Evolutionary conservation across 2,329 filamentous ascomycete species (phyloP).

Genomic region (Exophiala sp.): DNA sequence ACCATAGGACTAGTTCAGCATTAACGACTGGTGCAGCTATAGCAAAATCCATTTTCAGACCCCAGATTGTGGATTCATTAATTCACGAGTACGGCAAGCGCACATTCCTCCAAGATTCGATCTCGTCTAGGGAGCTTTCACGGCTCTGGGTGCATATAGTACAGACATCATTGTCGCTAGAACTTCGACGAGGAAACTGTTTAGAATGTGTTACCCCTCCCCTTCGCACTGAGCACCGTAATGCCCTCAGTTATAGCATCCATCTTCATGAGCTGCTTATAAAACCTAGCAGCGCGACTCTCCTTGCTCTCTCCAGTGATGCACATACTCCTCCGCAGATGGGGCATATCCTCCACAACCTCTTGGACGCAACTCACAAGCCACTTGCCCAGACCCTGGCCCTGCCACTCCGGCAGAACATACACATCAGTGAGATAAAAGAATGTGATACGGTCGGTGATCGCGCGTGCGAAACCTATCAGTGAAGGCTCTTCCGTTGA

Average conservation of each 20-base stretch:
- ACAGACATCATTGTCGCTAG: too few relatives aligned
- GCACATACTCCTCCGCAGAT: conserved; percentile 59
- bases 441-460: conserved; percentile 68
- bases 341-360: conserved; percentile 53
- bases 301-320: conserved; percentile 39
- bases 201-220: too few relatives aligned
- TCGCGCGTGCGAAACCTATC: conserved; percentile 59
- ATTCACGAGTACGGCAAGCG: too few relatives aligned
- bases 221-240: too few relatives aligned
- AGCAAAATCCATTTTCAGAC: too few relatives aligned
- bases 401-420: conserved; percentile 57
- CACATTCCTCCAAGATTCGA: too few relatives aligned
- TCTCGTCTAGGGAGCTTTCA: too few relatives aligned
- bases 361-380: conserved; percentile 61
- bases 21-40: too few relatives aligned
- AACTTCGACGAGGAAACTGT: too few relatives aligned
- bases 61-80: too few relatives aligned
- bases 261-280: conserved; percentile 28
- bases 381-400: conserved; percentile 62
- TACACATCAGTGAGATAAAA: conserved; percentile 70
- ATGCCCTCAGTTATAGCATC: neutral
- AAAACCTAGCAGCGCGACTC: conserved; percentile 21
- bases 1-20: too few relatives aligned
- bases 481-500: conserved; percentile 28
- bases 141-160: too few relatives aligned